phyloP scores from a whole-genome alignment of 78 protist species.

The Dictyostelium intermedium region DNA sequence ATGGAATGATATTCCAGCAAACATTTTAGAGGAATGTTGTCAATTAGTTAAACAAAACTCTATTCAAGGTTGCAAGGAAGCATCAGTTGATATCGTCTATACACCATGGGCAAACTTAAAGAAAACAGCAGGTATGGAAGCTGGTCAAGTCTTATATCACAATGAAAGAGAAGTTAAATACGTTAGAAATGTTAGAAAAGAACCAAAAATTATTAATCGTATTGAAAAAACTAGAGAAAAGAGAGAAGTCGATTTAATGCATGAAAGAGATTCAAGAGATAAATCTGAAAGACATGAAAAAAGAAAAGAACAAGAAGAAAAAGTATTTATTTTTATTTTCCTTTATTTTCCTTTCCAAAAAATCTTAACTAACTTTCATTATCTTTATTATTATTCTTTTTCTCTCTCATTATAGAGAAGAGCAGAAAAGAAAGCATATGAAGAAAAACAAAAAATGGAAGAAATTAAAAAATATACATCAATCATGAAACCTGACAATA shows the following conservation, averaged over 20 bases:
- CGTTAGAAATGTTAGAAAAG: conserved; percentile 42
- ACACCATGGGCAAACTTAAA: conserved; percentile 95
- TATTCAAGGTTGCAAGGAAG: conserved; percentile 92
- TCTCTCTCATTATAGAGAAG: background rate
- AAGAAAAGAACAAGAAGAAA: background rate
- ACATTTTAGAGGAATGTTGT: conserved; percentile 91
- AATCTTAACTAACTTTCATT: too few species aligned
- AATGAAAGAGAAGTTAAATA: conserved; percentile 29
- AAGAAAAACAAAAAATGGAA: conserved; percentile 53
- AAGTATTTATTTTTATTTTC: background rate
- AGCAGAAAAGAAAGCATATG: conserved; percentile 42
- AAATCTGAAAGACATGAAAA: conserved; percentile 39
- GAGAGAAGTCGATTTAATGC: conserved; percentile 43
- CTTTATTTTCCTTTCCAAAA: background rate
- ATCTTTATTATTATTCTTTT: background rate
- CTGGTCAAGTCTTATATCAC: conserved; percentile 93
- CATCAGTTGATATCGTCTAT: conserved; percentile 86
- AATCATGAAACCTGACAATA: conserved; percentile 61
- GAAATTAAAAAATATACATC: conserved; percentile 65
- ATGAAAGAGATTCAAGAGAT: conserved; percentile 61
- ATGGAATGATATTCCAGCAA: conserved; percentile 84
- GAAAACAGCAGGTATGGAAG: conserved; percentile 94
- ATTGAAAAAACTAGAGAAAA: conserved; percentile 72
- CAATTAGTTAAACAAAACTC: conserved; percentile 95
- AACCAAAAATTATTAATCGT: conserved; percentile 37